Conservation (phyloP, 2,329 filamentous ascomycete genomes). For the Metarhizium album region DNA sequence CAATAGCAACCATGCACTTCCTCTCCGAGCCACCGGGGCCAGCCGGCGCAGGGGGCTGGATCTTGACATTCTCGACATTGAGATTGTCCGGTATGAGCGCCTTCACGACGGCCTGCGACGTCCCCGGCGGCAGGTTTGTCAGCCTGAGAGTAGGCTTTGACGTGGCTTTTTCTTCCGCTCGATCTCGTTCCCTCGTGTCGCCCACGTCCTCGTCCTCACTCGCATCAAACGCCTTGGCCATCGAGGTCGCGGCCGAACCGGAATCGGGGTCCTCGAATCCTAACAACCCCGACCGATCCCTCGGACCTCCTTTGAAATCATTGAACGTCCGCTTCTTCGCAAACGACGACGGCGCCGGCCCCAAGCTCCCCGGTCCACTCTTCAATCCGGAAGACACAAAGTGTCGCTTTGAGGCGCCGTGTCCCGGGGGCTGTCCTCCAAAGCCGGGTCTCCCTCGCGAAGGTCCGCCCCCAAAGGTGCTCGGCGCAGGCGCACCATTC, state of each 20-base stretch:
- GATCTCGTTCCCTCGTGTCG: slow-evolving; percentile 28
- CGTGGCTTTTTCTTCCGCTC: slow-evolving; percentile 46
- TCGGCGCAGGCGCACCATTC: neutral
- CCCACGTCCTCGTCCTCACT: slow-evolving; percentile 47
- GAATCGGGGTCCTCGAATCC: slow-evolving; percentile 29
- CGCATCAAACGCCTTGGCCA: slow-evolving; percentile 63
- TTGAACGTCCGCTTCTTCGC: slow-evolving; percentile 43
- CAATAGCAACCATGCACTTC: slow-evolving; percentile 66
- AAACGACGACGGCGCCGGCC: slow-evolving; percentile 38
- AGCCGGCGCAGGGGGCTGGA: slow-evolving; percentile 36
- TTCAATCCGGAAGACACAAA: slow-evolving; percentile 47
- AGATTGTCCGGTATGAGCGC: slow-evolving; percentile 48
- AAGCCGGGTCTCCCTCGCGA: slow-evolving; percentile 6
- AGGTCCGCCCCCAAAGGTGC: slow-evolving; percentile 14
- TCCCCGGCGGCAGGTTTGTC: slow-evolving; percentile 49
- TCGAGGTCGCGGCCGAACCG: slow-evolving; percentile 29
- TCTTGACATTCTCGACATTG: slow-evolving; percentile 61
- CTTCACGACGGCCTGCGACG: slow-evolving; percentile 48
- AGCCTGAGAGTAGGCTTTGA: slow-evolving; percentile 53
- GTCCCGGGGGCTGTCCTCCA: slow-evolving; percentile 4
- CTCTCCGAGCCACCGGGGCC: slow-evolving; percentile 48
- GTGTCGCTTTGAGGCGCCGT: slow-evolving; percentile 43
- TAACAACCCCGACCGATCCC: slow-evolving; percentile 17
- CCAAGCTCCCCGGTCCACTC: slow-evolving; percentile 53
- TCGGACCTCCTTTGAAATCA: slow-evolving; percentile 18